Percentiles rank a stretch among this genome's conserved stretches.
Evolutionary conservation across 2,329 filamentous ascomycete species (phyloP).

Genomic region (Trichoderma simmonsii): DNA sequence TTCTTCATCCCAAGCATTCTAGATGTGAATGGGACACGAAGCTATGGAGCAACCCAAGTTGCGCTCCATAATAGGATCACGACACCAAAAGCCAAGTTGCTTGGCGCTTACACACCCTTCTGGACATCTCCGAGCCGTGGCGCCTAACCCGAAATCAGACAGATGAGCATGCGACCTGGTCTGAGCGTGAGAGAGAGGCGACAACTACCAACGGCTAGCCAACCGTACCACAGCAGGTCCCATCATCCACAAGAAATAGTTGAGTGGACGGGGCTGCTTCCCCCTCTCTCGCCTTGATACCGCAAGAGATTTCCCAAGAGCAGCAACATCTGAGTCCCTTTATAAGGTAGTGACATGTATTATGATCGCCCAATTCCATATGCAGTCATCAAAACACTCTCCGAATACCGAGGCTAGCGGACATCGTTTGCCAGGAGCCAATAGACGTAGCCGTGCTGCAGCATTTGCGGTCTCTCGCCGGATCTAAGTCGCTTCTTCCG

Average conservation of each 20-base stretch:
- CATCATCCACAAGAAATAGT: background rate
- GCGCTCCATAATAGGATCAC: constrained; percentile 1
- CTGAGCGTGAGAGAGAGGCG: background rate
- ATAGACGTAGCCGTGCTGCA: background rate
- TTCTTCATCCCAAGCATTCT: background rate
- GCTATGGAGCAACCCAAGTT: background rate
- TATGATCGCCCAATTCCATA: background rate
- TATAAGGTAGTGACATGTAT: background rate
- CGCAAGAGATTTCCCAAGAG: background rate
- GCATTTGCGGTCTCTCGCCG: background rate
- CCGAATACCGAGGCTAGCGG: background rate
- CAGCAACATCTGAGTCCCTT: background rate
- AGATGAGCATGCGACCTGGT: background rate
- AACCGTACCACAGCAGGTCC: background rate
- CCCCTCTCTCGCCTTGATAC: background rate
- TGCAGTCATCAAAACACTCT: background rate
- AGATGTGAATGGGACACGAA: background rate
- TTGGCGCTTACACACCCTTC: constrained; percentile 3
- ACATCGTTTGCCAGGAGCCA: background rate
- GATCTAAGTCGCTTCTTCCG: constrained; percentile 8
- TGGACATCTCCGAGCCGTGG: background rate
- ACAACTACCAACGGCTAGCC: background rate
- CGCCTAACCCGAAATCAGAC: background rate
- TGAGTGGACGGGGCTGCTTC: background rate
- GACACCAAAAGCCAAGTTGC: constrained; percentile 5